Base-by-base conservation (phyloP, 352 stramenopile genomes). In the Pythium monospermum region DNA sequence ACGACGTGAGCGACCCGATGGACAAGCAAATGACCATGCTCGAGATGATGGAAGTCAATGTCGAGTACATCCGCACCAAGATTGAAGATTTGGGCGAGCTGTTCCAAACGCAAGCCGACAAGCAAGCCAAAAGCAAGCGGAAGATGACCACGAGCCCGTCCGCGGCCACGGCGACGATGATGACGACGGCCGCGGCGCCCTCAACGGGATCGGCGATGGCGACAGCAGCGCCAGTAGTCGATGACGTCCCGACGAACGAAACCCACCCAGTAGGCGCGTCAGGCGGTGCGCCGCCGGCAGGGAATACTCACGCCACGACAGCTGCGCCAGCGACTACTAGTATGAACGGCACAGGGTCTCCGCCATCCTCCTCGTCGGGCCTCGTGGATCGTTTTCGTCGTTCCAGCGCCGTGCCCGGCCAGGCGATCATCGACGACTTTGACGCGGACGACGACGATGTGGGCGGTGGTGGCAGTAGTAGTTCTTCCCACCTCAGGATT, bases 1-100 rank as follows among this genome's bases (percentile, higher is more conserved):
- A 86, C 33, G 80, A 88, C 49, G 61, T 83, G 40, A 85, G 69
- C 38, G 80, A 91, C 45, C 71, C 76, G 36, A 84, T 87, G 64
- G 80, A 91, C 68, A 81, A 80, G 51, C 77, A 91, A 52, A 83
- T 91, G 76, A 87, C 75, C 21, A 86, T 91, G 77, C 68, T 91
- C 21, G 80, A 91, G 60, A 88, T 86, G 76, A 86, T 91, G 76
- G 77, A 91, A 41, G 80, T 88, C 22, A 88, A 91, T 48, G 73
- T 89, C 46, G 78, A 87, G 64, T 85, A 90, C 54, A 86, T 90
- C 31, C 76, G 78, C 38, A 86, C 72, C 37, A 85, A 86, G 57
- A 84, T 90, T 45, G 76, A 90, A 59, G 74, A 86, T 33, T 53
- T 90, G 15, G 71, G 71, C 16, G 57, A 77, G 49, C 61, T 72